Percentiles rank a stretch among this genome's conserved stretches.
phyloP scores from a whole-genome alignment of 179 eudicot species.

The Beta macrorhiza region DNA sequence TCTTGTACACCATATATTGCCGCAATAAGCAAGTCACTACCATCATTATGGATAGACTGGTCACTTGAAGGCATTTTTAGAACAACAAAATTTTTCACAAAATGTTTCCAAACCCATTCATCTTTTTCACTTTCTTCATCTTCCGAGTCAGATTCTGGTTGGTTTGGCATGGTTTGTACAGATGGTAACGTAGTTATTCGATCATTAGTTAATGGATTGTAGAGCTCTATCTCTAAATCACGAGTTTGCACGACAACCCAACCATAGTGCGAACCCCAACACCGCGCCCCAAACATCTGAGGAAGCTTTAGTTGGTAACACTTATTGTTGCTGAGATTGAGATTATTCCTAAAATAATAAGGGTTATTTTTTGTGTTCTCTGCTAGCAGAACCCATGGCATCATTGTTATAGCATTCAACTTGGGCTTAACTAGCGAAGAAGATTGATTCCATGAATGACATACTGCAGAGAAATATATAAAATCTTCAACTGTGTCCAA shows the following conservation, averaged over 20 bases:
- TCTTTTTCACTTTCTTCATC: too few relatives aligned
- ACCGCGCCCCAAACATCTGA: not conserved
- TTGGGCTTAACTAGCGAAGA: not conserved
- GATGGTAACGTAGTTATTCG: not conserved
- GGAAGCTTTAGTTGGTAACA: not conserved
- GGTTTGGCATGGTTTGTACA: not conserved
- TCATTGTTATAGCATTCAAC: not conserved
- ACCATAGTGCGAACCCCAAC: conserved; percentile 18
- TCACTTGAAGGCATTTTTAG: not conserved
- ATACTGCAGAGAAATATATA: conserved; percentile 15
- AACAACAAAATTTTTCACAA: not conserved
- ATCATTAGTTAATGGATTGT: conserved; percentile 4
- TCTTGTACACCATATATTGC: not conserved
- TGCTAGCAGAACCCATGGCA: conserved; percentile 19
- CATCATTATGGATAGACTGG: not conserved
- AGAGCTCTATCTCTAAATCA: not conserved
- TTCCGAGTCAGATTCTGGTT: not conserved
- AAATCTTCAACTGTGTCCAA: not conserved
- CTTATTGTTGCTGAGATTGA: conserved; percentile 1
- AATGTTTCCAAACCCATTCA: not conserved
- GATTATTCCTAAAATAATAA: not conserved
- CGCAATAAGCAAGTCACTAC: too few relatives aligned
- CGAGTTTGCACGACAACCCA: not conserved
- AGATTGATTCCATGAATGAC: conserved; percentile 21
- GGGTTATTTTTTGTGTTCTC: not conserved